Percentiles rank a stretch among this genome's conserved stretches.
These are phyloP conservation scores for Hansenula sp. DNA, from an alignment of 1,139 yeast species.

Conservation along the genomic window DNA sequence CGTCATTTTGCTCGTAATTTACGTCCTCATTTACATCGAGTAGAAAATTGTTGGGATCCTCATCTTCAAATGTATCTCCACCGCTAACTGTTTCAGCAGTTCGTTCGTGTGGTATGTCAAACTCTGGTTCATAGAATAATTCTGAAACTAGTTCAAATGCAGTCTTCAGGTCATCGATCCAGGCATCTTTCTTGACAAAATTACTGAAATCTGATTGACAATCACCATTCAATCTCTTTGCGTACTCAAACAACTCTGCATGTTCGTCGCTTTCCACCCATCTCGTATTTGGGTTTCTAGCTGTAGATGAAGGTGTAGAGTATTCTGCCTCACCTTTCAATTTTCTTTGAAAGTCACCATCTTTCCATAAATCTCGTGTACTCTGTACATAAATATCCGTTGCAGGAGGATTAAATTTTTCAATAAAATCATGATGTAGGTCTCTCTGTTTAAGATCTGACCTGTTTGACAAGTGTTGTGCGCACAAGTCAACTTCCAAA, in stretches of 20 bases:
- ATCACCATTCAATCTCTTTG: constrained; percentile 15
- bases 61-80: constrained; percentile 13
- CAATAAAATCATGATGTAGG: constrained; percentile 47
- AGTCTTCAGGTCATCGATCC: constrained; percentile 13
- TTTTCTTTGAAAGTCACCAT: constrained; percentile 52
- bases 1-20: constrained; percentile 4
- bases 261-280: constrained; percentile 42
- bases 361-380: constrained; percentile 57
- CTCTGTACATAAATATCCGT: constrained; percentile 45
- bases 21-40: constrained; percentile 13
- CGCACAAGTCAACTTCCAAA: constrained; percentile 65
- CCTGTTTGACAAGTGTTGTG: constrained; percentile 57
- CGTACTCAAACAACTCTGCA: constrained; percentile 28
- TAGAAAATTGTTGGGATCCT: constrained; percentile 6
- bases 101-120: constrained; percentile 11
- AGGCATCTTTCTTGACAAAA: constrained; percentile 13
- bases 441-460: constrained; percentile 37
- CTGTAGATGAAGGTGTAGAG: constrained; percentile 14
- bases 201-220: constrained; percentile 6
- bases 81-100: constrained; percentile 6
- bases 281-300: constrained; percentile 7
- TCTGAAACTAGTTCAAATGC: constrained; percentile 22
- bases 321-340: constrained; percentile 32
- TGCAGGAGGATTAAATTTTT: constrained; percentile 21
- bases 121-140: constrained; percentile 23